Evolutionary conservation across 805 yeast genomes (phyloP), one percentile per base, ranked within the genome.

Genomic region (Cyberlindnera bimundalis): DNA sequence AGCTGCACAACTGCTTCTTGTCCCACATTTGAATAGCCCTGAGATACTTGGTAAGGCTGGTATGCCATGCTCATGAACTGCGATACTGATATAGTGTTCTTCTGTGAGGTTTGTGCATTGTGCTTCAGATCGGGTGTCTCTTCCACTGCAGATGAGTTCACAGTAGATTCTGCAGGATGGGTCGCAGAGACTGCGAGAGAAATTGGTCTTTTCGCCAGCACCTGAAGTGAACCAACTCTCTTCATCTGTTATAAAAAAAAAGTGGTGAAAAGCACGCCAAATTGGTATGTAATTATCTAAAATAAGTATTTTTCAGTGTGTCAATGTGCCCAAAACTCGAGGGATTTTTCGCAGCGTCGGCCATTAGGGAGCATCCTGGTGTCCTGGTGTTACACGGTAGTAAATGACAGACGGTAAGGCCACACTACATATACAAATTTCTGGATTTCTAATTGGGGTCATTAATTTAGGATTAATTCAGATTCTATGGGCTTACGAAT

Each of bases 131-230:
- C 38, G 33, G 39, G 39, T 36, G 34, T 36, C 39, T 32, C 27
- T 21, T 20, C 19, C 14, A 16, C 31, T 5, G 7, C 31, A 14
- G 19, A 16, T 28, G 19, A 28, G 12, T 6, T 15, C 35, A n/a
- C 6, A 3, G 32, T 3, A 11, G 42, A 3, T 14, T 33, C 42
- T 6, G 35, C 28, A 14, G 26, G 27, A 16, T 29, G 32, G 15
- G 33, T 13, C 9, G 34, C 29, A 9, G 38, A 18, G 12, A 39
- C 38, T 10, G 42, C 42, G 3, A 39, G 4, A 12, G 42, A 39
- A 9, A 39, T 39, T 19, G 19, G 37, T 15, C 42, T 34, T 26
- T 33, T 39, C 5, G 42, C 38, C 6, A 39, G 21, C 5, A 6
- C 12, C 15, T 26, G 41, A 5, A 37, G 20, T 9, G n/a, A 24